These are phyloP conservation scores for Cercospora sojina DNA, from an alignment of 2,329 filamentous ascomycete species.

Conservation along the genomic window DNA sequence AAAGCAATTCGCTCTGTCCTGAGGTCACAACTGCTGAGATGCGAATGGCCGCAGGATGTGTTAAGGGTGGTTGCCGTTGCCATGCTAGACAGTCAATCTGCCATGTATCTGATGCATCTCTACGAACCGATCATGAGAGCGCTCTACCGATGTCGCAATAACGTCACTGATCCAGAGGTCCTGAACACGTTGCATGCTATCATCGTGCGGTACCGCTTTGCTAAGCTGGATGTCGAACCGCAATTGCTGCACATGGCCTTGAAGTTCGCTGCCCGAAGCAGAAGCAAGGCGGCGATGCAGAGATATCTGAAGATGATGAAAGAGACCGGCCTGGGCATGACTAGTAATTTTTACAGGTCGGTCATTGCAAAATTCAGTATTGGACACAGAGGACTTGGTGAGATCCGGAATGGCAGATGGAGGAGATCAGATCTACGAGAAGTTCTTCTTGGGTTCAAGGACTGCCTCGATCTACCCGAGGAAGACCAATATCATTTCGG, in stretches of 20 bases:
- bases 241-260: conserved; percentile 32
- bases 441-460: conserved; percentile 39
- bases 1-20: conserved; percentile 31
- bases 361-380: conserved; percentile 42
- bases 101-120: conserved; percentile 27
- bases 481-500: conserved; percentile 37
- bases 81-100: conserved; percentile 27
- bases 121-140: conserved; percentile 35
- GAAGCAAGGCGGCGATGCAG: conserved; percentile 36
- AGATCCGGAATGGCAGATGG: conserved; percentile 42
- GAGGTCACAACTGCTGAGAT: conserved; percentile 34
- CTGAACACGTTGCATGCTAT: conserved; percentile 32
- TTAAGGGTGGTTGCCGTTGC: conserved; percentile 35
- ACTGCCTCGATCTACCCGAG: conserved; percentile 28
- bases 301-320: conserved; percentile 32
- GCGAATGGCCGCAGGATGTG: conserved; percentile 33
- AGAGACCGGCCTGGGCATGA: conserved; percentile 25
- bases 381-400: conserved; percentile 38
- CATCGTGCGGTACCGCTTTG: conserved; percentile 31
- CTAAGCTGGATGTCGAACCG: conserved; percentile 25
- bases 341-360: conserved; percentile 34
- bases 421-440: conserved; percentile 36
- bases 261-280: conserved; percentile 38
- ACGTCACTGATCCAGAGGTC: conserved; percentile 34
- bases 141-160: conserved; percentile 36